phyloP scores from a whole-genome alignment of 768 basidiomycete genomes.

The Dacryopinax primogenitus region DNA sequence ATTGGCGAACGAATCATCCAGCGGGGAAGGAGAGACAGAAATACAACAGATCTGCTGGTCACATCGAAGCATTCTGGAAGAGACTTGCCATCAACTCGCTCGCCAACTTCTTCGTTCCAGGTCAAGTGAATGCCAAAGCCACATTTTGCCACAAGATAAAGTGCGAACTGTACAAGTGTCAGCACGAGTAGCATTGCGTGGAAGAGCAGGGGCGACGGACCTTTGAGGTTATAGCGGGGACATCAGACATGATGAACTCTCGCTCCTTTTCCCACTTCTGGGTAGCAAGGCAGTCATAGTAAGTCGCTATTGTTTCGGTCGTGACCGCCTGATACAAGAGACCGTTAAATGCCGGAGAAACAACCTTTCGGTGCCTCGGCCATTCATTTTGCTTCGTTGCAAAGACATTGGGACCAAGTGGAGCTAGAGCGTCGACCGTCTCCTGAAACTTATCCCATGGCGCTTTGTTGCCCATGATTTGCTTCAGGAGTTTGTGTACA shows the following conservation, averaged over 20 bases:
- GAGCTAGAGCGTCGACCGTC: neutral
- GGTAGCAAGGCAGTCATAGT: neutral
- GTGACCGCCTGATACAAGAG: neutral
- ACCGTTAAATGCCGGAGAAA: neutral
- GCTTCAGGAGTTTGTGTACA: neutral
- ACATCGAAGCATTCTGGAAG: conserved; percentile 8
- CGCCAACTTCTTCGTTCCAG: neutral
- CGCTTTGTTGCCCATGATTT: neutral
- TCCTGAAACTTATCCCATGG: neutral
- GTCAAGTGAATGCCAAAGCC: neutral
- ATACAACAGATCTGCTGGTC: neutral
- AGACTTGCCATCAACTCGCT: neutral
- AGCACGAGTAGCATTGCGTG: neutral
- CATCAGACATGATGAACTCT: conserved; percentile 3
- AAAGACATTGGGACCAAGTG: neutral
- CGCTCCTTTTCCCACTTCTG: conserved; percentile 5
- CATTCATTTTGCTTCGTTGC: neutral
- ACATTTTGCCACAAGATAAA: neutral
- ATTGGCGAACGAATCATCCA: neutral
- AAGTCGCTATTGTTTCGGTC: neutral
- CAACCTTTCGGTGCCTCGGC: neutral
- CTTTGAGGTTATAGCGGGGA: neutral
- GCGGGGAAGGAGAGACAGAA: neutral
- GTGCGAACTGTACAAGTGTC: neutral
- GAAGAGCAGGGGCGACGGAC: neutral